Conservation (phyloP, 768 basidiomycete species). For the Cystobasidium tubakii region DNA sequence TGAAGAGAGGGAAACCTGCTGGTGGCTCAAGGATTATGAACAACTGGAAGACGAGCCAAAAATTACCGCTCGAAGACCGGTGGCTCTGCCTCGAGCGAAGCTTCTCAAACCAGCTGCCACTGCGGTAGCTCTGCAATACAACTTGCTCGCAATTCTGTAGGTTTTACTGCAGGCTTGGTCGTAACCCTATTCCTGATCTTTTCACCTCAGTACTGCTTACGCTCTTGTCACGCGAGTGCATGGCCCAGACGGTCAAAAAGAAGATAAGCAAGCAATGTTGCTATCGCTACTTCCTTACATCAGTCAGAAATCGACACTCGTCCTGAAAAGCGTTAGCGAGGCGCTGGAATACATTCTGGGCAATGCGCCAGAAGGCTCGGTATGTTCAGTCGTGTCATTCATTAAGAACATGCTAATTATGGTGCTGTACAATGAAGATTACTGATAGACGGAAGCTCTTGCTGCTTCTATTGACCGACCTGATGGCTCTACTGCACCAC, state of each 20-base stretch:
- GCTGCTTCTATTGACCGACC: conserved; percentile 6
- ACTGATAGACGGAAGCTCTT: background rate
- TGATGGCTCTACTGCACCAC: background rate
- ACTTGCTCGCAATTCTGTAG: conserved; percentile 24
- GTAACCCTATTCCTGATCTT: background rate
- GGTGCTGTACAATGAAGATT: conserved; percentile 5
- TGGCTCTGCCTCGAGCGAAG: background rate
- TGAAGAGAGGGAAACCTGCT: background rate
- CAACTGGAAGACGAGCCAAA: background rate
- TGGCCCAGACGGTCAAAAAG: background rate
- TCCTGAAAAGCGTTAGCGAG: background rate
- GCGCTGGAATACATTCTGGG: conserved; percentile 9
- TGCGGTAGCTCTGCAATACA: conserved; percentile 10
- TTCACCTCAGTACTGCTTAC: conserved; percentile 7
- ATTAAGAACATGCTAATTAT: background rate
- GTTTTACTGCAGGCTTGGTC: background rate
- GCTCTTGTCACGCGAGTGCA: background rate
- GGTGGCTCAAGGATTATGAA: background rate
- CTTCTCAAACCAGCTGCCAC: background rate
- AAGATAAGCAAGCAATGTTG: background rate
- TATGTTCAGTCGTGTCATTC: background rate
- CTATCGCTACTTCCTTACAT: conserved; percentile 9
- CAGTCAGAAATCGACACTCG: background rate
- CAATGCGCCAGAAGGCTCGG: background rate
- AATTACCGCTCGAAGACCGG: background rate